Conservation (phyloP, 352 stramenopile genomes). For the Phytophthora ramorum region DNA sequence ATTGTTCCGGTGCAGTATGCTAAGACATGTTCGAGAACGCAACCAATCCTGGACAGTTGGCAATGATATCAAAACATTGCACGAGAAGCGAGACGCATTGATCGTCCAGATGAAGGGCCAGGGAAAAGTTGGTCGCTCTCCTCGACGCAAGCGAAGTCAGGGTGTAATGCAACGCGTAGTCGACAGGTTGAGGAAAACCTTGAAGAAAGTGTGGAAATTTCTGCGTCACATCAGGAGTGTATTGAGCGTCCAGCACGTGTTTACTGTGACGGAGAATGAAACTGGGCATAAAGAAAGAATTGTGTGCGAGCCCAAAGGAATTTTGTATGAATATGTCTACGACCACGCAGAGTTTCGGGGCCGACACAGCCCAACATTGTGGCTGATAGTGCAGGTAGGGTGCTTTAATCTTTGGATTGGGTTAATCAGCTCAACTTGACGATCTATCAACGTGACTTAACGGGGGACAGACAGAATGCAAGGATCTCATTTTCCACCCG, state of each 20-base stretch:
- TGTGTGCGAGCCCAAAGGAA: constrained; percentile 81
- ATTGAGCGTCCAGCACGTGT: constrained; percentile 77
- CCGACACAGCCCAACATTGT: constrained; percentile 62
- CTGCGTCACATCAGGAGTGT: constrained; percentile 47
- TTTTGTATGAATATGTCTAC: constrained; percentile 87
- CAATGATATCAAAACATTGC: constrained; percentile 47
- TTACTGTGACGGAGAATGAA: constrained; percentile 48
- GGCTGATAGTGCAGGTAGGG: constrained; percentile 67
- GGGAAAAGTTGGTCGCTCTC: constrained; percentile 23
- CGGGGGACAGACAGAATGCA: constrained; percentile 69
- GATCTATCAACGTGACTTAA: not conserved
- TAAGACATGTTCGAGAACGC: constrained; percentile 53
- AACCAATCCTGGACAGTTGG: constrained; percentile 73
- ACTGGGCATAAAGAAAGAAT: constrained; percentile 57
- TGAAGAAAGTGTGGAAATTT: constrained; percentile 66
- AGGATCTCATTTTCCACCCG: constrained; percentile 78
- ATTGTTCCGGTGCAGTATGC: constrained; percentile 73
- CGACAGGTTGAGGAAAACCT: constrained; percentile 39
- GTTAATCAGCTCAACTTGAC: not conserved
- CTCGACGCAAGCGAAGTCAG: constrained; percentile 34
- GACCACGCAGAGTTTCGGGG: constrained; percentile 76
- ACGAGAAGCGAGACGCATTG: constrained; percentile 56
- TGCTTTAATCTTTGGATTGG: not conserved
- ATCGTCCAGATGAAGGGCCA: constrained; percentile 66
- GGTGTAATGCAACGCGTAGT: constrained; percentile 28